phyloP scores from a whole-genome alignment of 768 basidiomycete species.

The Auriscalpium vulgare region DNA sequence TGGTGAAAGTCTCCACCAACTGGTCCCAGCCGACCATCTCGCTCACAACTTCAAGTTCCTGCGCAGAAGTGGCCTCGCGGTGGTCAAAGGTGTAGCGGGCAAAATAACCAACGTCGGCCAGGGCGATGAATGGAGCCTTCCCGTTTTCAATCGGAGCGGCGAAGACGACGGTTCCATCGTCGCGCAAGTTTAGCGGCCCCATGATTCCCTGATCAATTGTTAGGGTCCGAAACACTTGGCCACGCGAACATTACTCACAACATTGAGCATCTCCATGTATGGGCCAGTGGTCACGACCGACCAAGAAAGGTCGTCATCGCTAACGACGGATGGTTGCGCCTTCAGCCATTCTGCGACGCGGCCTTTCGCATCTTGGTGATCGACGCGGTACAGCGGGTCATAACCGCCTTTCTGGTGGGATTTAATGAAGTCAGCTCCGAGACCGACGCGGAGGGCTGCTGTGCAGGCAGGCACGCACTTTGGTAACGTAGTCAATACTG shows the following conservation, averaged over 20 bases:
- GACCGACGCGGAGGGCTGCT: too few species aligned
- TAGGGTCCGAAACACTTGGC: background rate
- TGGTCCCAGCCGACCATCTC: conserved; percentile 16
- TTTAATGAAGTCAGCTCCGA: conserved; percentile 1
- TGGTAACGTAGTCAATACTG: conserved; percentile 30
- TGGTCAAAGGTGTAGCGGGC: conserved; percentile 22
- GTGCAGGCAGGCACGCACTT: conserved; percentile 18
- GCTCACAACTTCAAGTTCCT: conserved; percentile 19
- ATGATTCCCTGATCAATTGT: conserved; percentile 11
- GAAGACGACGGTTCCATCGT: conserved; percentile 23
- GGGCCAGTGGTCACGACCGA: conserved; percentile 30
- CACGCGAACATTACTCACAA: conserved; percentile 17
- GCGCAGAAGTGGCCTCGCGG: conserved; percentile 14
- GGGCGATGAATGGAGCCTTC: conserved; percentile 20
- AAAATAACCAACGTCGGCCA: conserved; percentile 23
- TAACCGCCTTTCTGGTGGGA: conserved; percentile 13
- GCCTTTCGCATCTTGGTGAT: conserved; percentile 33
- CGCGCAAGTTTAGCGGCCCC: conserved; percentile 16
- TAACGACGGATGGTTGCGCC: conserved; percentile 25
- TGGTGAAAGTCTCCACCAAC: conserved; percentile 18
- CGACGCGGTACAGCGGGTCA: conserved; percentile 25
- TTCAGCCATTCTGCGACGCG: conserved; percentile 29
- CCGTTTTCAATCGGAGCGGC: conserved; percentile 18
- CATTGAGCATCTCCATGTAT: conserved; percentile 34
- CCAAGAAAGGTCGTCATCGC: conserved; percentile 26